phyloP scores from a whole-genome alignment of 345 rosid species.

The Alliaria petiolata region DNA sequence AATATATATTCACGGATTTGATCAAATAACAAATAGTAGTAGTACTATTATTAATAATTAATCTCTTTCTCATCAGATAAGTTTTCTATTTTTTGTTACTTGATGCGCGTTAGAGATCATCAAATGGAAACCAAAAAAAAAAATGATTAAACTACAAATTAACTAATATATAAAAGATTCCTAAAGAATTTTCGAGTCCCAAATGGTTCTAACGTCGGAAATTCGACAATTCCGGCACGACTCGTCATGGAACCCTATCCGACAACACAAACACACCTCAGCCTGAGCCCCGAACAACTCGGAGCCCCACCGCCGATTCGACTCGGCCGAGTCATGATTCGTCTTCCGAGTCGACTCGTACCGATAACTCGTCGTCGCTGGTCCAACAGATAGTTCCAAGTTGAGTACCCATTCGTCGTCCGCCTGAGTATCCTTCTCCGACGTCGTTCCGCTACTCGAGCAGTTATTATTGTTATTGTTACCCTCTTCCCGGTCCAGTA shows the following conservation, averaged over 20 bases:
- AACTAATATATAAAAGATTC: neutral
- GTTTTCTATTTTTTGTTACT: neutral
- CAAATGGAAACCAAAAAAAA: too few species aligned
- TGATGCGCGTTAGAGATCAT: too few species aligned
- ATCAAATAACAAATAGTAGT: too few species aligned
- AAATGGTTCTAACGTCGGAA: conserved; percentile 26
- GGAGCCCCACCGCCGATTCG: conserved; percentile 16
- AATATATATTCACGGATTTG: too few species aligned
- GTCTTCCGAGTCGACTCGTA: conserved; percentile 16
- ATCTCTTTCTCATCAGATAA: neutral
- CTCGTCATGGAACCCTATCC: conserved; percentile 28
- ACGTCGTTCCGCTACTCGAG: conserved; percentile 31
- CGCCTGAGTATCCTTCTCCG: conserved; percentile 19
- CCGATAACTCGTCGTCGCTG: conserved; percentile 9
- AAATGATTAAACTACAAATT: neutral
- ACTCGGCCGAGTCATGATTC: conserved; percentile 19
- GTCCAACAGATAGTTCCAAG: conserved; percentile 33
- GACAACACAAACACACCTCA: conserved; percentile 33
- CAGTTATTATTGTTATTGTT: neutral
- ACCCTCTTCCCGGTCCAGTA: conserved; percentile 14
- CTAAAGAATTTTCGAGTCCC: conserved; percentile 24
- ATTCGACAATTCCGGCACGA: conserved; percentile 32
- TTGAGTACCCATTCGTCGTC: conserved; percentile 14
- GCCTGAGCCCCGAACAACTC: conserved; percentile 11
- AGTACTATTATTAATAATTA: neutral